phyloP scores from a whole-genome alignment of 148 eudicot genomes.

The Diospyros kaki region DNA sequence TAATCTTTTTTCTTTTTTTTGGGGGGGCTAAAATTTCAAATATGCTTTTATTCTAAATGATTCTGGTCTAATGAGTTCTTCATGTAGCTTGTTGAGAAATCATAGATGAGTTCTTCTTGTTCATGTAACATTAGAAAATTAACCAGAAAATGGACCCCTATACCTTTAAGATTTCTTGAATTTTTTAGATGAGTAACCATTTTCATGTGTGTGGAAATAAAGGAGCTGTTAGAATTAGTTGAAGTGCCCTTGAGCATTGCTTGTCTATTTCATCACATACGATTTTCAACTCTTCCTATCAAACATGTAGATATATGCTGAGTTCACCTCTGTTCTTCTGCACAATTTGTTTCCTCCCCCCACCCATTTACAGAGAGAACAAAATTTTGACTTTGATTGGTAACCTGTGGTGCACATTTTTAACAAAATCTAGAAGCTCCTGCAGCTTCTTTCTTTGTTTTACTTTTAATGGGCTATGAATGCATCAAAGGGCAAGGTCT shows the following conservation, averaged over 20 bases:
- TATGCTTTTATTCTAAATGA: background rate
- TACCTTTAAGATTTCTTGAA: background rate
- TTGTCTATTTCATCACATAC: background rate
- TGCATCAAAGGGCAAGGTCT: background rate
- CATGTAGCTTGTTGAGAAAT: background rate
- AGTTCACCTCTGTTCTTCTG: background rate
- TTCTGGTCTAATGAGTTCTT: background rate
- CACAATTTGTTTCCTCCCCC: background rate
- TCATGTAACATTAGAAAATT: background rate
- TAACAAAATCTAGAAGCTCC: background rate
- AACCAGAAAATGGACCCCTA: background rate
- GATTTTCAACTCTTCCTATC: background rate
- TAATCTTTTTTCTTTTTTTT: background rate
- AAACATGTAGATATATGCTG: background rate
- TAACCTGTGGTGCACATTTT: background rate
- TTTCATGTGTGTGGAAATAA: background rate
- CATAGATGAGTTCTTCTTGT: background rate
- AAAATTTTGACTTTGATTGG: no score
- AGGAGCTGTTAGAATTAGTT: background rate
- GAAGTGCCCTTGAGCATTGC: background rate
- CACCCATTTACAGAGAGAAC: no score
- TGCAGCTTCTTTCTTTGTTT: background rate
- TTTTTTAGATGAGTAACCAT: background rate
- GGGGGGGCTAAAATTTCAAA: no score
- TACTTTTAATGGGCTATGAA: background rate